phyloP scores from a whole-genome alignment of 768 basidiomycete genomes.

The Termitomyces sp. region DNA sequence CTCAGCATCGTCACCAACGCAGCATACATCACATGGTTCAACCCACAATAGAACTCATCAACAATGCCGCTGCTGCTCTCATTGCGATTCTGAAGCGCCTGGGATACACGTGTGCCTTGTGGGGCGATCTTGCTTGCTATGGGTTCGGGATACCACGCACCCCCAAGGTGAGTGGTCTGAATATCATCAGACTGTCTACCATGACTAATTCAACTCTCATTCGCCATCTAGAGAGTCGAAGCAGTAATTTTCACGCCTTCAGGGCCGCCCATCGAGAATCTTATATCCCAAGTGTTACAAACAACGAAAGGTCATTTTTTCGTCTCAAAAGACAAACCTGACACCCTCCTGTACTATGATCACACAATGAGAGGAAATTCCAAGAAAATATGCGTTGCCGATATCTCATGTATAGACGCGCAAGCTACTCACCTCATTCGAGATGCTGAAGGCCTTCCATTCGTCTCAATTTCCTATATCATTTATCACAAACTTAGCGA shows the following conservation, averaged over 20 bases:
- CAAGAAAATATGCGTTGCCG: neutral
- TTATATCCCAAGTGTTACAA: slow-evolving; percentile 3
- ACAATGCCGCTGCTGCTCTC: neutral
- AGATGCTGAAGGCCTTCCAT: slow-evolving; percentile 2
- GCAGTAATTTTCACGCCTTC: slow-evolving; percentile 1
- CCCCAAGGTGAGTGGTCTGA: neutral
- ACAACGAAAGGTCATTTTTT: slow-evolving; percentile 5
- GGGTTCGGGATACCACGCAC: neutral
- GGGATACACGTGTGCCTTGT: slow-evolving; percentile 7
- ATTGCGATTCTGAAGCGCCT: neutral
- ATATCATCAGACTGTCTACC: neutral
- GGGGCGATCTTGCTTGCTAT: slow-evolving; percentile 10
- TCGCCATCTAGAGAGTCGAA: slow-evolving; percentile 2
- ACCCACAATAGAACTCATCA: neutral
- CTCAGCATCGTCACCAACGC: neutral
- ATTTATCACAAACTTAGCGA: slow-evolving; percentile 8
- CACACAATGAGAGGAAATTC: neutral
- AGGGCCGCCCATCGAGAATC: neutral
- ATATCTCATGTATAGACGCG: neutral
- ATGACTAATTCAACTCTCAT: neutral
- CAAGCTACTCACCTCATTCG: neutral
- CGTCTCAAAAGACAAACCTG: neutral
- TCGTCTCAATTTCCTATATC: slow-evolving; percentile 4
- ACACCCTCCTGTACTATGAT: slow-evolving; percentile 3
- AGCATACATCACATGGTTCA: neutral